Evolutionary conservation across 306 rosid genomes (phyloP), one percentile per base, ranked within the genome.

Genomic region (Lagenaria siceraria): DNA sequence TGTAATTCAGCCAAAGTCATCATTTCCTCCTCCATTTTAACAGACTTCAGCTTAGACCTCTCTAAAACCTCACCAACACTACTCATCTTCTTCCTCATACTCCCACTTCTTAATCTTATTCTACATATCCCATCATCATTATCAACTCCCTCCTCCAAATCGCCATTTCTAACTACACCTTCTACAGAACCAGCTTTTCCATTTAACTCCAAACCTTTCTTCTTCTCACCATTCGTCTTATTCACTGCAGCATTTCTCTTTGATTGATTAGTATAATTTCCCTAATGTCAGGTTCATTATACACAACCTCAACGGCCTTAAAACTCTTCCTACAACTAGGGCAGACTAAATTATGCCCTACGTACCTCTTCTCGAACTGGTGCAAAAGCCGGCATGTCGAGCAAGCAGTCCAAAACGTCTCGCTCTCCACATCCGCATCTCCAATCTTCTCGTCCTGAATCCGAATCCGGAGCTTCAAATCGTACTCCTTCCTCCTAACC

Each of bases 1-100:
- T 88, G 93, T 80, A 93, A 81, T 75, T 93, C 94, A 10, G 97
- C 97, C 80, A 95, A 85, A 64, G 97, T 95, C 96, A 94, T 90
- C 73, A 68, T 85, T 43, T 90, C 96, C 62, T 90, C 98, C 61
- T 77, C 83, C 2, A 51, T 72, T 79, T 77, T 85, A 5, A 78
- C 77, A 81, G 79, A 84, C 80, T 87, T 87, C 0, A 84, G 76
- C 22, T 79, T 69, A 17, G 94, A 86, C 87, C 90, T 85, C 82
- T 88, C 90, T 87, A 89, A 82, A 51, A 92, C 83, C 74, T 94
- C 96, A 71, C 86, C 97, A 66, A 92, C 89, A 1, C 84, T 83
- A 52, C 85, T 79, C 86, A 56, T 92, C 82, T 86, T 90, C 95
- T 79, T 90, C 86, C 80, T 89, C 88, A 73, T 61, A 55, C 84